Evolutionary conservation across 2,329 filamentous ascomycete species (phyloP), one percentile per base, ranked within the genome.

Genomic region (Ophiostoma montium): DNA sequence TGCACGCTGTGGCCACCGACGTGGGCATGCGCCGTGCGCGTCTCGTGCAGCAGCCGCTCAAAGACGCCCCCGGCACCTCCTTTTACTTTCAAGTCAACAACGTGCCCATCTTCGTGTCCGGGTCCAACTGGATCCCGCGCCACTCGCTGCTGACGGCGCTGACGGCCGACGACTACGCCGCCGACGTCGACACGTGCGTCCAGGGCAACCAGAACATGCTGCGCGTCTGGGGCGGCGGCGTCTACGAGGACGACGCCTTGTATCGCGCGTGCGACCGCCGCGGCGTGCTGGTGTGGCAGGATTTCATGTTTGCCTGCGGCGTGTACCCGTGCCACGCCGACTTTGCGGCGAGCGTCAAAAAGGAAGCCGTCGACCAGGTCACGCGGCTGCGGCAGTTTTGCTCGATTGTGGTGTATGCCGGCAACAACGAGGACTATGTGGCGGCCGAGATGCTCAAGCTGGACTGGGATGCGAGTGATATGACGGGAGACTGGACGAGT

Each of bases 391-490:
- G 87, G 39, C 87, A 95, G 61, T 89, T 95, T 60, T 85, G 89
- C 0, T 88, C 78, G 12, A 83, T 95, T 54, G 82, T 89, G 39
- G 82, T 95, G 50, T 95, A 82, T 68, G 88, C 86, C 3, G 90
- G 89, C 13, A 95, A 95, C 66, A 96, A 95, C 59, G 89, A 96
- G 63, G 89, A 95, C 61, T 95, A 95, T 63, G 84, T 90, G 62
- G 87, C 95, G 62, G 73, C 72, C 21, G 77, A 75, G 55, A 72
- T 74, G 0, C 72, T 95, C 52, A 85, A 78, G 1, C 95, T 94
- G 63, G 72, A 95, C 54, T 84, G 78, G 53, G 72, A 79, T 12
- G 82, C 95, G 66, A 86, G 84, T 56, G 74, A 94, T 58, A 76
- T 86, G 0, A 75, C 88, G 50, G 86, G 74, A 4, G 23, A 27